phyloP scores from a whole-genome alignment of 495 filamentous ascomycete genomes.

The Penicillium turbatum region DNA sequence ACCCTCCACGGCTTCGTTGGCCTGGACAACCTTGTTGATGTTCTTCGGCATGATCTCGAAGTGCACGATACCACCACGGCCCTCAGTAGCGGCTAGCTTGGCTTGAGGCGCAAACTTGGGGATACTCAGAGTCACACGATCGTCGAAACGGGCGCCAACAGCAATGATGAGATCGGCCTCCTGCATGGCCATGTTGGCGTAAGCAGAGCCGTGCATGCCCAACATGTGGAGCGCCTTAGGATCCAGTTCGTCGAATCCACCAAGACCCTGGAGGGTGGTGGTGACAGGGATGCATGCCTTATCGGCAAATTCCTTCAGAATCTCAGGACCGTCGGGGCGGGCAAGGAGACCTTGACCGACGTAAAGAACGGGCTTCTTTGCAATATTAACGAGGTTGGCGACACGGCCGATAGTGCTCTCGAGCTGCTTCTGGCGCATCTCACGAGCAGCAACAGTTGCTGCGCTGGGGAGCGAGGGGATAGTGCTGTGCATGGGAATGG shows the following conservation, averaged over 20 bases:
- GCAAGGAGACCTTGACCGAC: slow-evolving; percentile 57
- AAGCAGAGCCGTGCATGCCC: slow-evolving; percentile 62
- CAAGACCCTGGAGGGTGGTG: slow-evolving; percentile 63
- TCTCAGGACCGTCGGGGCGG: slow-evolving; percentile 46
- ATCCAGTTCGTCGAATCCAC: slow-evolving; percentile 56
- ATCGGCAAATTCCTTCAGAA: slow-evolving; percentile 54
- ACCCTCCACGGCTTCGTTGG: slow-evolving; percentile 58
- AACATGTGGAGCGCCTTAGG: slow-evolving; percentile 60
- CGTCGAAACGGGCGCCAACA: slow-evolving; percentile 61
- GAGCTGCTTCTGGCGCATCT: slow-evolving; percentile 44
- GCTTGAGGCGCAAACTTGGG: slow-evolving; percentile 56
- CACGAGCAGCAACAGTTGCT: slow-evolving; percentile 52
- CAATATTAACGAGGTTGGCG: slow-evolving; percentile 51
- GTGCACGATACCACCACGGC: slow-evolving; percentile 58
- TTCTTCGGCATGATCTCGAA: slow-evolving; percentile 65
- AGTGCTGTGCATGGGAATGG: slow-evolving; percentile 54
- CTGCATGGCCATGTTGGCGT: slow-evolving; percentile 63
- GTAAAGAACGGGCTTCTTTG: slow-evolving; percentile 59
- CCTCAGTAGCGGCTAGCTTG: slow-evolving; percentile 51
- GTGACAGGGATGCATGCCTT: slow-evolving; percentile 58
- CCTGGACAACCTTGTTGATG: slow-evolving; percentile 62
- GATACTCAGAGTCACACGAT: slow-evolving; percentile 54
- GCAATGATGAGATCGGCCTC: slow-evolving; percentile 61
- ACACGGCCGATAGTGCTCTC: slow-evolving; percentile 48
- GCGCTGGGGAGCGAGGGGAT: slow-evolving; percentile 54